These are phyloP conservation scores for Amaranthus cruentus DNA, from an alignment of 148 eudicot species.

Conservation along the genomic window DNA sequence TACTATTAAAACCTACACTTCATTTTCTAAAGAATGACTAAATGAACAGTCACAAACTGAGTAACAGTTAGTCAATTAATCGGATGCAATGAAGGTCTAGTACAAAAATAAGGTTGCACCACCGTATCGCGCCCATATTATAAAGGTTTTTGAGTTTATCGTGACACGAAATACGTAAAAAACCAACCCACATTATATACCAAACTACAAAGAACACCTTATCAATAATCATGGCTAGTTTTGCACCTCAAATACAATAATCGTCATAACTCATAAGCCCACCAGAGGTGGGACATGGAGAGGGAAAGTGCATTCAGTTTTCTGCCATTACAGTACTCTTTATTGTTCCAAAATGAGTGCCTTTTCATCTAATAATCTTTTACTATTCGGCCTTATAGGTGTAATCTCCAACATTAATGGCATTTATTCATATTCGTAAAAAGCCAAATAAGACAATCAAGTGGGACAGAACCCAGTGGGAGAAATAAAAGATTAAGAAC, in stretches of 20 bases:
- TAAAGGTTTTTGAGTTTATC: too few species aligned
- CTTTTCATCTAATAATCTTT: neutral
- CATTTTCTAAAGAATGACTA: too few species aligned
- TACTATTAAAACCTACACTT: too few species aligned
- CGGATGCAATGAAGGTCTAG: too few species aligned
- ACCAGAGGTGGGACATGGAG: neutral
- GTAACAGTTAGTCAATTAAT: too few species aligned
- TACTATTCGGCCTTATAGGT: neutral
- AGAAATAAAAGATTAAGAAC: neutral
- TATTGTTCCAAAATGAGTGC: neutral
- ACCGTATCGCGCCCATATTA: too few species aligned
- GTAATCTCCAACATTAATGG: neutral
- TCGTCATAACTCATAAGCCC: neutral
- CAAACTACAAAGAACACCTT: neutral
- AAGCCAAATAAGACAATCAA: slow-evolving; percentile 1
- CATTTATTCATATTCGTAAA: neutral
- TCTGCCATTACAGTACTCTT: neutral
- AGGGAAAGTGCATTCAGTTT: neutral
- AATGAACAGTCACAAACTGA: too few species aligned
- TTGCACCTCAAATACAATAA: neutral
- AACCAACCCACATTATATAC: too few species aligned
- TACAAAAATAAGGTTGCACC: too few species aligned
- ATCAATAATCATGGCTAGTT: neutral
- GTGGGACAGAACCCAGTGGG: neutral
- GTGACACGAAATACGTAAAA: too few species aligned